Percentiles rank a stretch among this genome's conserved stretches.
These are phyloP conservation scores for Aureobasidium sp. DNA, from an alignment of 2,329 filamentous ascomycete genomes.

Conservation along the genomic window DNA sequence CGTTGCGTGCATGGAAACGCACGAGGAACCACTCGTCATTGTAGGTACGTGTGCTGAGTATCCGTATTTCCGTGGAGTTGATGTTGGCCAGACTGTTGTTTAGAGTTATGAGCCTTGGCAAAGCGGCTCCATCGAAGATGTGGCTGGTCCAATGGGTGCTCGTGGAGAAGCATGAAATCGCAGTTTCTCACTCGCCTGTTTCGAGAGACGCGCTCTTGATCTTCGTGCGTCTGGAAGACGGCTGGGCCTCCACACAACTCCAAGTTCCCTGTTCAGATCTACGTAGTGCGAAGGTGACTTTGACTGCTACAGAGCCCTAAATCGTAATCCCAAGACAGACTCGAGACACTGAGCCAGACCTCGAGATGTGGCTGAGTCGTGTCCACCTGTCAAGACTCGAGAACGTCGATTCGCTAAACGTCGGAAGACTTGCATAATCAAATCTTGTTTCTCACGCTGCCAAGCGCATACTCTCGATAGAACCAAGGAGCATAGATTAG, in stretches of 20 bases:
- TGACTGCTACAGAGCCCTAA: background rate
- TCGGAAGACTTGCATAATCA: background rate
- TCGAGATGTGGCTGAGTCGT: background rate
- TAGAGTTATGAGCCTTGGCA: background rate
- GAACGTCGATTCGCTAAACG: background rate
- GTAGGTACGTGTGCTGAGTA: no score
- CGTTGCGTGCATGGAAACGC: background rate
- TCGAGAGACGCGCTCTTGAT: background rate
- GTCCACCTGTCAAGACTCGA: conserved; percentile 3
- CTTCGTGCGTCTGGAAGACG: background rate
- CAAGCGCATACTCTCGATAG: background rate
- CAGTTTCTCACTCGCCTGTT: background rate
- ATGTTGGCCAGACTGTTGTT: background rate
- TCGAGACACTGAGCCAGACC: conserved; percentile 2
- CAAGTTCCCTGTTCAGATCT: conserved; percentile 1
- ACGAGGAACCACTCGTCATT: no score
- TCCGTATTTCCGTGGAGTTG: background rate
- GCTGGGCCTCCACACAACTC: background rate
- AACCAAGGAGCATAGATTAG: no score
- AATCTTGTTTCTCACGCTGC: conserved; percentile 4
- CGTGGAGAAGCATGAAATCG: background rate
- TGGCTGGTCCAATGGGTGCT: background rate
- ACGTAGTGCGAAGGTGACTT: background rate
- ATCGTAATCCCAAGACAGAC: background rate
- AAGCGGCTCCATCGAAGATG: background rate